These are phyloP conservation scores for Podospora australis DNA, from an alignment of 495 filamentous ascomycete species.

Conservation along the genomic window DNA sequence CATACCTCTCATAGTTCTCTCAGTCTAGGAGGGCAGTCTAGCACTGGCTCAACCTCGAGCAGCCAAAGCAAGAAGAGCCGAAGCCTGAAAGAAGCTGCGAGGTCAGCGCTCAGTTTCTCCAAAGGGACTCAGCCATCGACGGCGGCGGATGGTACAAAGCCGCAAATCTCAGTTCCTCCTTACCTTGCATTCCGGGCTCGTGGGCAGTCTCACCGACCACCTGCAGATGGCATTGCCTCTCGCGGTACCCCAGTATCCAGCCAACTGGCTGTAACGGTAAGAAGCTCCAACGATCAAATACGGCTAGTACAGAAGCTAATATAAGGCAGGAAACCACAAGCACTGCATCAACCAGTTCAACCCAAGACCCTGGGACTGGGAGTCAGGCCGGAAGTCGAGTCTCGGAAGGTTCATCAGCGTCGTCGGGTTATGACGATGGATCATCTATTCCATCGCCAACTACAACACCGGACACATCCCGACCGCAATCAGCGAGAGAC, in stretches of 20 bases:
- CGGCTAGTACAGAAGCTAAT: too few species aligned
- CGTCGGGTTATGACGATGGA: slow-evolving; percentile 38
- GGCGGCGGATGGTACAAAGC: not conserved
- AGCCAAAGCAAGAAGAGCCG: slow-evolving; percentile 20
- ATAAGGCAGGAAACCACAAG: too few species aligned
- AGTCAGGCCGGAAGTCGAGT: slow-evolving; percentile 13
- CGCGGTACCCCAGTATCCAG: not conserved
- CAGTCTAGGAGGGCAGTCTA: slow-evolving; percentile 14
- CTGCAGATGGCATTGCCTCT: not conserved
- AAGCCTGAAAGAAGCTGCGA: slow-evolving; percentile 22
- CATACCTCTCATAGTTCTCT: slow-evolving; percentile 13
- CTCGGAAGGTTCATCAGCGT: slow-evolving; percentile 41
- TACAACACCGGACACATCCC: slow-evolving; percentile 42
- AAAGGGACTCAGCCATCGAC: slow-evolving; percentile 3
- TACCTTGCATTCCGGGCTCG: slow-evolving; percentile 13
- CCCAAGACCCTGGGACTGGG: slow-evolving; percentile 11
- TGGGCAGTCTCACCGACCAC: slow-evolving; percentile 8
- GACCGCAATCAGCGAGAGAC: slow-evolving; percentile 38
- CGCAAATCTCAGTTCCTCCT: slow-evolving; percentile 8
- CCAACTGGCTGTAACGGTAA: not conserved
- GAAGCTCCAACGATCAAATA: too few species aligned
- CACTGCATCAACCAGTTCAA: not conserved
- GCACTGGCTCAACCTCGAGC: slow-evolving; percentile 8
- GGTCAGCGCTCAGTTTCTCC: slow-evolving; percentile 18
- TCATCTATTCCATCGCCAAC: slow-evolving; percentile 33